Conservation (phyloP, 192 early-diverging fungal genomes). For the Tieghemiomyces parasiticus region DNA sequence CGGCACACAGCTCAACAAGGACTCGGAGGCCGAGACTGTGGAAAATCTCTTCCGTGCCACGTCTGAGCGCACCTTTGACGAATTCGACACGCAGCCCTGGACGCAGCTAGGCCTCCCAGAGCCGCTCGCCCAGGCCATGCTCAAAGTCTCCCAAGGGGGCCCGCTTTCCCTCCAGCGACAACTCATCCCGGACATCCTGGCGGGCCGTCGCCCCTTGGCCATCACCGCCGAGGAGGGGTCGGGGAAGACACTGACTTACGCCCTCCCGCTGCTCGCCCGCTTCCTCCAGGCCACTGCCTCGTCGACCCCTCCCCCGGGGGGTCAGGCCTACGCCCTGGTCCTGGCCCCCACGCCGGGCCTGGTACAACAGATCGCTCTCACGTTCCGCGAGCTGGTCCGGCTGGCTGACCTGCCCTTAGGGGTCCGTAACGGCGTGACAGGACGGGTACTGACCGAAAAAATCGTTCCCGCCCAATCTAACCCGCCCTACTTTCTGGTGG, state of each 20-base stretch:
- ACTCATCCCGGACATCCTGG: not conserved
- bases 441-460: too few relatives aligned
- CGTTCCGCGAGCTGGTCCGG: not conserved
- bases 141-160: not conserved
- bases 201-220: not conserved
- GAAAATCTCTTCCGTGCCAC: too few relatives aligned
- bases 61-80: too few relatives aligned
- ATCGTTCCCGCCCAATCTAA: too few relatives aligned
- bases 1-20: too few relatives aligned
- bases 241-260: not conserved
- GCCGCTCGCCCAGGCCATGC: not conserved
- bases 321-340: not conserved
- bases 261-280: not conserved
- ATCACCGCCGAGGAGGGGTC: not conserved
- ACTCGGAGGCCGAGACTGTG: too few relatives aligned
- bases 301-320: not conserved
- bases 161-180: not conserved
- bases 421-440: not conserved
- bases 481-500: not conserved
- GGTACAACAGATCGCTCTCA: not conserved
- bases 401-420: not conserved
- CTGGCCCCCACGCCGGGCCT: not conserved
- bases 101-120: too few relatives aligned
- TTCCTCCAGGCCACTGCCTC: not conserved
- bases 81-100: too few relatives aligned